Evolutionary conservation across 495 filamentous ascomycete genomes (phyloP), one percentile per base, ranked within the genome.

Genomic region (Tetracladium setigerum): DNA sequence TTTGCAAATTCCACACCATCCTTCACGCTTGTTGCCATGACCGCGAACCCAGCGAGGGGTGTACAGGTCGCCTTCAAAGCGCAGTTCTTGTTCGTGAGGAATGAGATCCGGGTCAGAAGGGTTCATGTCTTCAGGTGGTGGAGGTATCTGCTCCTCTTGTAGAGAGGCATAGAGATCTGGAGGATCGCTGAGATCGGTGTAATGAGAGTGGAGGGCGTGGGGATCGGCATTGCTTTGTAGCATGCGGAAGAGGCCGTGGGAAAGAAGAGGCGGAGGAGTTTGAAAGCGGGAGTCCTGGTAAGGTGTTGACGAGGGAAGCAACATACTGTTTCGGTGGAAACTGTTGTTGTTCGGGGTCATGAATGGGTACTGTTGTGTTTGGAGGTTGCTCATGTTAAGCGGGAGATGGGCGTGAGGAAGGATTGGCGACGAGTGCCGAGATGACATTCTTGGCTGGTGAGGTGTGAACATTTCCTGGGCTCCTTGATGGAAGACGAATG

Each of bases 1-100:
- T 57, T 86, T 86, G 66, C 85, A 89, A 55, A 88, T 83, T 11
- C 84, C 86, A 50, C 85, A 89, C 86, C 86, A 89, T 5, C 86
- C 85, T 62, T 89, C 86, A 30, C 85, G 78, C 66, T 86, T 87
- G 65, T 87, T 86, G 12, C 86, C 85, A 52, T 85, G 81, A 14
- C 84, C 85, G 32, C 85, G 81, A 16, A 89, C 82, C 81, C 83
- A 89, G 40, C 66, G 72, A 2, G 85, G 86, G 2, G 85, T 89
- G 64, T 89, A 89, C 40, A 89, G 63, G 47, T 89, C 85, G 33
- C 81, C 83, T 41, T 81, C 78, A 47, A 87, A 89, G 27, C 85
- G 72, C n/a, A 87, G 66, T 41, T 86, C 82, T 62, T 89, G 85
- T 58, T 85, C 82, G 49, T 83, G 82, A 11, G 83, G 83, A 14